Base-by-base conservation (phyloP, 2,329 filamentous ascomycete genomes). In the Harringtonia aguacate region DNA sequence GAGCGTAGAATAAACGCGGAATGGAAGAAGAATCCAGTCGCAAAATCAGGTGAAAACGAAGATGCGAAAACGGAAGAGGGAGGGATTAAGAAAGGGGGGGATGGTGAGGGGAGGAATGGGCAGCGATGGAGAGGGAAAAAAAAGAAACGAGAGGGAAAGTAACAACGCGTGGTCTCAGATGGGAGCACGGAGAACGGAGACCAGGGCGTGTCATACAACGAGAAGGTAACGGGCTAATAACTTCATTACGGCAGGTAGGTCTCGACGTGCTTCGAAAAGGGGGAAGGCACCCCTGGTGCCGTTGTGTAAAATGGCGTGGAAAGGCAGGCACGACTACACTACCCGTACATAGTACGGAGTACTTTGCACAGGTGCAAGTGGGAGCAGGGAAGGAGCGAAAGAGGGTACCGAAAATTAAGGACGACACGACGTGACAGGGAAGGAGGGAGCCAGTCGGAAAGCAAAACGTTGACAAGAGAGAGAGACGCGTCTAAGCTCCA, bases 91-190 rank as follows among this genome's bases (percentile, higher is more conserved):
- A 22, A 31, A 14, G 18, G 24, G 39, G 34, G 34, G 13, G 29
- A 33, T 27, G 24, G 41, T 15, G 30, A 13, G 40, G 13, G 21
- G 17, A 31, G 31, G 33, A 28, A 34, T 33, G n/a, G n/a, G n/a
- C n/a, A n/a, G n/a, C n/a, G 22, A 22, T 17, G 31, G 12, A 24
- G 17, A 22, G 24, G 13, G 14, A 18, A 17, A 6, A 18, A 24
- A 28, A 10, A 40, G 24, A 9, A 24, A 38, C 14, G 21, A 28
- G 30, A 45, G 31, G 41, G 44, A 44, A 48, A 51, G 44, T 42
- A 46, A 31, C 41, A 44, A 48, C 40, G 46, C 46, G 46, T 42
- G 38, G 36, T 46, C 39, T 41, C 39, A 41, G 39, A 34, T 35
- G 29, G 33, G 39, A 15, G 29, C 15, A 44, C 40, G 44, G 36